Base-by-base conservation (phyloP, 257 asterid genomes). In the Solanum megistacrolobum region DNA sequence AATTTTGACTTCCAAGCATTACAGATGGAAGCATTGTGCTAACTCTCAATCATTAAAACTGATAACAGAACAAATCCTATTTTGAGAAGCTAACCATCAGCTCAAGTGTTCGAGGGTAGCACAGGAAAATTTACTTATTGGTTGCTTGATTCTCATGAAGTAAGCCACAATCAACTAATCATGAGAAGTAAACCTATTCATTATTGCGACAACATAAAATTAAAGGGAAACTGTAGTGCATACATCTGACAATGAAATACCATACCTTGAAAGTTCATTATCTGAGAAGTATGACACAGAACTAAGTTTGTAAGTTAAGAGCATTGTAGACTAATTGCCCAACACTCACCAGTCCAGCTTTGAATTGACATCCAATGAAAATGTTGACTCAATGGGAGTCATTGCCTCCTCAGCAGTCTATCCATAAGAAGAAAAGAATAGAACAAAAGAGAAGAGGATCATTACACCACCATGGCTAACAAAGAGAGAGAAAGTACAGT, bases 321-420 rank as follows among this genome's bases (percentile, higher is more conserved):
- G 39, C 84, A 9, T 81, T 16, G 9, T 25, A 48, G 41, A 46
- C 69, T 87, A 78, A 35, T 25, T 58, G 23, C 81, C 52, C 83
- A 81, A 58, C 71, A 84, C 94, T 89, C 92, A 97, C 99, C 99
- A 97, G 94, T 96, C 99, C 76, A 97, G 90, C 89, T 97, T 96
- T 87, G 99, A 97, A 91, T 97, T 93, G 85, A 96, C 98, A 89
- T 96, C 98, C 93, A 97, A 89, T 16, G 99, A 97, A 92, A 97
- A 97, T 55, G 99, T 97, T 72, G 99, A 97, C 93, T 97, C 99
- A 78, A 97, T 96, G 69, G 99, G 99, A 4, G 99, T 97, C 99
- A 97, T 96, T 89, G 99, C 99, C 90, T 94, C 99, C 93, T 96
- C 99, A 88, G 99, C 99, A 87, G 98, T 96, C 99, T 97, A 92